These are phyloP conservation scores for Pseudogymnoascus sp. DNA, from an alignment of 2,329 filamentous ascomycete species.

Conservation along the genomic window DNA sequence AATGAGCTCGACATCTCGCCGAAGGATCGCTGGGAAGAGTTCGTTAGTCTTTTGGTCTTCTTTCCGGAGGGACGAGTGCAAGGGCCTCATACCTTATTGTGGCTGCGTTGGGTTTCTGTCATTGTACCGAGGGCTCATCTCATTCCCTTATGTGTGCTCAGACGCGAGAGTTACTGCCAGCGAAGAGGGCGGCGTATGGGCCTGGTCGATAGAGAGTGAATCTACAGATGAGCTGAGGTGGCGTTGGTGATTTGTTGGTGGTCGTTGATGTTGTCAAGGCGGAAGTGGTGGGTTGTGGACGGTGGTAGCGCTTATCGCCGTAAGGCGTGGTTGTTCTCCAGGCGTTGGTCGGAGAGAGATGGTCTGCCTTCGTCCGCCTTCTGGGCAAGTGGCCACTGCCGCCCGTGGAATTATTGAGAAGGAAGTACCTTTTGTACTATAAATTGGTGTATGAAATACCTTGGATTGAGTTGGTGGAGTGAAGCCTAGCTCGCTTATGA, in stretches of 20 bases:
- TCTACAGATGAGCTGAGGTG: background rate
- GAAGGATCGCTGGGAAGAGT: background rate
- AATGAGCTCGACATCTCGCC: conserved; percentile 6
- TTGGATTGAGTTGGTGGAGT: background rate
- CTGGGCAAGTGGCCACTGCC: conserved; percentile 6
- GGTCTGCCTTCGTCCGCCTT: conserved; percentile 5
- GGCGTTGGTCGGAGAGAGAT: conserved; percentile 4
- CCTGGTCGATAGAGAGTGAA: background rate
- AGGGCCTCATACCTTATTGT: background rate
- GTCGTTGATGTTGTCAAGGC: background rate
- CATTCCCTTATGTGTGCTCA: background rate
- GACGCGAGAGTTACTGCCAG: background rate
- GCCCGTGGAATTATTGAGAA: background rate
- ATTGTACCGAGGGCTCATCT: conserved; percentile 3
- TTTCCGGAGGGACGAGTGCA: background rate
- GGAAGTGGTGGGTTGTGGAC: background rate
- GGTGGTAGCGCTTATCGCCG: conserved; percentile 4
- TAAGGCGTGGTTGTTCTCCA: conserved; percentile 2
- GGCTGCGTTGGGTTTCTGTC: conserved; percentile 2
- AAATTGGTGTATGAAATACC: background rate
- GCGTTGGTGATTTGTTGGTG: background rate
- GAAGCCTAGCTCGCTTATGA: conserved; percentile 6
- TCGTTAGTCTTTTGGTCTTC: background rate
- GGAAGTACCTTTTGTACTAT: conserved; percentile 1
- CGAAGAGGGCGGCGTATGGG: background rate